Evolutionary conservation across 2,329 filamentous ascomycete genomes (phyloP).

Genomic region (Corynespora cassiicola): DNA sequence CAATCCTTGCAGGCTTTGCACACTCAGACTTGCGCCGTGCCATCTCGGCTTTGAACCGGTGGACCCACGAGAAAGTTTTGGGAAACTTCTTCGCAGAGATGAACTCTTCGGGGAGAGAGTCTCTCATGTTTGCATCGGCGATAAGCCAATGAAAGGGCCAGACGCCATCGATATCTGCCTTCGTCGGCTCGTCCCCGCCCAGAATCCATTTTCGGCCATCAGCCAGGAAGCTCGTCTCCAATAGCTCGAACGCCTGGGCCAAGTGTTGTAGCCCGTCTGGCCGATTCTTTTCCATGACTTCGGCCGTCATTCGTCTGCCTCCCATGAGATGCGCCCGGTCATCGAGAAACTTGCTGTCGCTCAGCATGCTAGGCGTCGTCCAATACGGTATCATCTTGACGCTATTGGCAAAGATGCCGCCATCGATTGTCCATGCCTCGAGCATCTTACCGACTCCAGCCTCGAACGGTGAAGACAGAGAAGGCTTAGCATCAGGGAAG

Average conservation of each 20-base stretch:
- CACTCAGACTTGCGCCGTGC: constrained; percentile 47
- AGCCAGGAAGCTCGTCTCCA: constrained; percentile 68
- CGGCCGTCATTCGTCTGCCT: constrained; percentile 50
- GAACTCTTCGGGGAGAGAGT: constrained; percentile 59
- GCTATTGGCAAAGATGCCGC: constrained; percentile 62
- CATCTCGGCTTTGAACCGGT: constrained; percentile 62
- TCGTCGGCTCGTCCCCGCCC: constrained; percentile 56
- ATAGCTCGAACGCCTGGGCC: constrained; percentile 59
- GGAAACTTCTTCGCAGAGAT: constrained; percentile 64
- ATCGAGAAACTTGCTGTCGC: constrained; percentile 64
- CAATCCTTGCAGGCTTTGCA: constrained; percentile 51
- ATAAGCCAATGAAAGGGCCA: constrained; percentile 73
- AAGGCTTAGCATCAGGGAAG: constrained; percentile 21
- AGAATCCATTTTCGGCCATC: constrained; percentile 73
- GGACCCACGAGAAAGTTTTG: constrained; percentile 69
- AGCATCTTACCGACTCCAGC: constrained; percentile 62
- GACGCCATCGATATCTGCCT: constrained; percentile 73
- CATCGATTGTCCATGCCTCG: constrained; percentile 62
- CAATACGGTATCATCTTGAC: constrained; percentile 64
- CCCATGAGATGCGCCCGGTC: constrained; percentile 60
- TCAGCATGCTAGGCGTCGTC: constrained; percentile 59
- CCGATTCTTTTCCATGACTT: constrained; percentile 49
- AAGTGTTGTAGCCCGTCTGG: constrained; percentile 66
- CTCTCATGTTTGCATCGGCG: constrained; percentile 50
- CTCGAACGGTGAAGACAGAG: constrained; percentile 37